Conservation (phyloP, 805 yeast species). For the Saccharomyces paradoxus region DNA sequence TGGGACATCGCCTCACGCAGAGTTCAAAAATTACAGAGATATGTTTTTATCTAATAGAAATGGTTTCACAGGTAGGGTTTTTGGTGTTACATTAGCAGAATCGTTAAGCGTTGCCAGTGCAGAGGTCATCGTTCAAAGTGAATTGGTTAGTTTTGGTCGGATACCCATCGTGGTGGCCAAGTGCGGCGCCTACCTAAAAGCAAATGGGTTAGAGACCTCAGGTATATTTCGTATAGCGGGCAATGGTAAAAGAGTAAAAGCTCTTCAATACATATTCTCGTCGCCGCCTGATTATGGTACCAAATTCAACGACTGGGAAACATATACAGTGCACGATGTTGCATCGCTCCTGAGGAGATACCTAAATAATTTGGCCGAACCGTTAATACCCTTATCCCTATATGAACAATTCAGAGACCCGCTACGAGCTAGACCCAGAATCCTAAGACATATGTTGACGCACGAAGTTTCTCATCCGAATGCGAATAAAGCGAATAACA, state of each 20-base stretch:
- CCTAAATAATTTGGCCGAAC: constrained; percentile 84
- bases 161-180: constrained; percentile 94
- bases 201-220: constrained; percentile 67
- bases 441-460: constrained; percentile 55
- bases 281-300: constrained; percentile 87
- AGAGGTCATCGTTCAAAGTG: constrained; percentile 53
- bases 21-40: constrained; percentile 32
- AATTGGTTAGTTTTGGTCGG: constrained; percentile 70
- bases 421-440: constrained; percentile 53
- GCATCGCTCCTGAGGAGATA: constrained; percentile 83
- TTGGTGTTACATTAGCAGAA: constrained; percentile 70
- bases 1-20: constrained; percentile 1
- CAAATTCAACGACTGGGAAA: constrained; percentile 74
- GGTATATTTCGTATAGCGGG: constrained; percentile 95
- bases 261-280: constrained; percentile 74
- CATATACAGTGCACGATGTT: constrained; percentile 93
- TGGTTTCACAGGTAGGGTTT: constrained; percentile 42
- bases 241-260: constrained; percentile 77
- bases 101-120: constrained; percentile 63
- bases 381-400: constrained; percentile 68
- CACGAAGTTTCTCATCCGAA: constrained; percentile 32
- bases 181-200: constrained; percentile 81
- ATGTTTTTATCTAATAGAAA: constrained; percentile 30
- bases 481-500: constrained; percentile 25
- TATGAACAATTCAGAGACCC: constrained; percentile 79